Evolutionary conservation across 257 asterid genomes (phyloP).

Genomic region (Przewalskia tangutica): DNA sequence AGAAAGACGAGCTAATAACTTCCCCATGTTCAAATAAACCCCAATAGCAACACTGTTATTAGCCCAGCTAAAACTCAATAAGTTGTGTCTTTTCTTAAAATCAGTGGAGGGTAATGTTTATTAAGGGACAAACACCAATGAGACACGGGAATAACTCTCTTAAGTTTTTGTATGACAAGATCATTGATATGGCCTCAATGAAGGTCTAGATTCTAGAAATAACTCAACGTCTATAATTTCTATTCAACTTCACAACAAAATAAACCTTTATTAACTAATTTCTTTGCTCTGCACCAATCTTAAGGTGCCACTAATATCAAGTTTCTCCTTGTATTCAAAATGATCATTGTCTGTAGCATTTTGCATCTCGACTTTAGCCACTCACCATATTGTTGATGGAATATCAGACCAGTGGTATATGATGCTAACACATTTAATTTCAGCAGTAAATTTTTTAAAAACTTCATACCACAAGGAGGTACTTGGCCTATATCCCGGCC

Average conservation of each 20-base stretch:
- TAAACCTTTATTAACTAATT: neutral
- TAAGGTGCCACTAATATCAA: neutral
- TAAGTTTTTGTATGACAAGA: neutral
- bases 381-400: neutral
- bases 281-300: neutral
- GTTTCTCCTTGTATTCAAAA: neutral
- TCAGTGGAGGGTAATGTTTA: neutral
- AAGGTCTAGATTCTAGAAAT: neutral
- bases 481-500: neutral
- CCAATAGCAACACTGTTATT: neutral
- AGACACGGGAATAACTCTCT: neutral
- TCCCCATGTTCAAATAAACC: neutral
- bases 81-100: neutral
- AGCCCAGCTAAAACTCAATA: neutral
- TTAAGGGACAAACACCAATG: neutral
- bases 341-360: neutral
- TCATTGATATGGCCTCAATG: neutral
- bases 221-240: neutral
- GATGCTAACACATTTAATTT: neutral
- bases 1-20: neutral
- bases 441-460: neutral
- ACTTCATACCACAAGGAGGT: neutral
- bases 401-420: neutral
- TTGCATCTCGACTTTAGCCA: neutral
- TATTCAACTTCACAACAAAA: neutral